Conservation (phyloP, 257 asterid species). For the Solanum peruvianum region DNA sequence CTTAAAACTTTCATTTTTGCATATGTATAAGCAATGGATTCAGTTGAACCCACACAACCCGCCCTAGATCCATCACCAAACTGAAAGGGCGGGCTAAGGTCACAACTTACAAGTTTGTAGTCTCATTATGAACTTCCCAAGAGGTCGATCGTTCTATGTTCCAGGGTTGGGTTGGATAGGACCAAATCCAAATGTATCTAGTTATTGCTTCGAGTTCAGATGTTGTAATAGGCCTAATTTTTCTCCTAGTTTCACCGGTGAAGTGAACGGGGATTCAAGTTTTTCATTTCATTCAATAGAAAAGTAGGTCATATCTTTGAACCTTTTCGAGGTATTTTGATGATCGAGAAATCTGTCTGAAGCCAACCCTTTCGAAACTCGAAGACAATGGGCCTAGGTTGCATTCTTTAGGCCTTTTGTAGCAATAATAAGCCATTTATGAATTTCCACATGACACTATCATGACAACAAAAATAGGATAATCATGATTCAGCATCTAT, state of each 20-base stretch:
- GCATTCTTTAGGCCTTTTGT: background rate
- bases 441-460: background rate
- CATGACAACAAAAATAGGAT: background rate
- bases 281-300: background rate
- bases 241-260: background rate
- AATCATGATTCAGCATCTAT: background rate
- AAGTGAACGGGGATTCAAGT: background rate
- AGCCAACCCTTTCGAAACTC: background rate
- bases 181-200: background rate
- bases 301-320: background rate
- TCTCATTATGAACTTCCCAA: background rate
- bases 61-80: slow-evolving; percentile 18
- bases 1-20: background rate
- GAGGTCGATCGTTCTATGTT: slow-evolving; percentile 1
- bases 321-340: background rate
- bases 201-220: background rate
- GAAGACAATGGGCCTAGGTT: background rate
- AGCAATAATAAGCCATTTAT: background rate
- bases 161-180: background rate
- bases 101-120: background rate
- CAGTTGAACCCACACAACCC: background rate
- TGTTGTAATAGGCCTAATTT: background rate
- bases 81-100: background rate
- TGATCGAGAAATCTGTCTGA: background rate
- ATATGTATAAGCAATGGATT: background rate